These are phyloP conservation scores for Sugiyamaella novakii DNA, from an alignment of 1,139 yeast species.

Conservation along the genomic window DNA sequence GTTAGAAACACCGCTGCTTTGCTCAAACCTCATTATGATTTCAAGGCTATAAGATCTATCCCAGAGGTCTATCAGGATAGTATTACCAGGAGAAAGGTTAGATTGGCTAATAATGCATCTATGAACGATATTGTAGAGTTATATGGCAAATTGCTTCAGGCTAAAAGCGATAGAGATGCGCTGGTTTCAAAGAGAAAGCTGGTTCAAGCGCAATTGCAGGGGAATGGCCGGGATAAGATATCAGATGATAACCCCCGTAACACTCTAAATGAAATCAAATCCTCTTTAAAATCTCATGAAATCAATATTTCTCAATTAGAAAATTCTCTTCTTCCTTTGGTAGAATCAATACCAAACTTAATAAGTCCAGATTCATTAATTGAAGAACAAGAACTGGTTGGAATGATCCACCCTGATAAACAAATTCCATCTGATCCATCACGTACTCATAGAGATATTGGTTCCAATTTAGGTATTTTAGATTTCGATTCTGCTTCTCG, in stretches of 20 bases:
- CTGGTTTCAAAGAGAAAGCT: constrained; percentile 36
- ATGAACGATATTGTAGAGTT: constrained; percentile 42
- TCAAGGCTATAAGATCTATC: constrained; percentile 50
- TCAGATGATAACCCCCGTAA: background rate
- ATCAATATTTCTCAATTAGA: constrained; percentile 37
- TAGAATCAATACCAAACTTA: constrained; percentile 69
- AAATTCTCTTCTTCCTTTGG: constrained; percentile 29
- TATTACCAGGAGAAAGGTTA: constrained; percentile 51
- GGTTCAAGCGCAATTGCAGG: constrained; percentile 28
- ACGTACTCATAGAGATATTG: constrained; percentile 69
- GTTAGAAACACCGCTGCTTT: constrained; percentile 25
- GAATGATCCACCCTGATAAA: constrained; percentile 30
- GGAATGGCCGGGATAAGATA: background rate
- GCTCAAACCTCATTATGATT: constrained; percentile 51
- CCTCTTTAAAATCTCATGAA: constrained; percentile 35
- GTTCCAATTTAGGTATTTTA: constrained; percentile 59
- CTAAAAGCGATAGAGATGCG: constrained; percentile 31
- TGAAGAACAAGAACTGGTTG: constrained; percentile 47
- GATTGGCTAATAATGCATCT: constrained; percentile 38
- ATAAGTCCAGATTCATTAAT: constrained; percentile 51
- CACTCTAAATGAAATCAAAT: constrained; percentile 27
- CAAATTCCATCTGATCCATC: constrained; percentile 25
- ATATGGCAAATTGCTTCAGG: constrained; percentile 34
- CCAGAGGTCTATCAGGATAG: constrained; percentile 49
- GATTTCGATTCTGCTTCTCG: constrained; percentile 73